Base-by-base conservation (phyloP, 2,329 filamentous ascomycete genomes). In the Aureobasidium lini region DNA sequence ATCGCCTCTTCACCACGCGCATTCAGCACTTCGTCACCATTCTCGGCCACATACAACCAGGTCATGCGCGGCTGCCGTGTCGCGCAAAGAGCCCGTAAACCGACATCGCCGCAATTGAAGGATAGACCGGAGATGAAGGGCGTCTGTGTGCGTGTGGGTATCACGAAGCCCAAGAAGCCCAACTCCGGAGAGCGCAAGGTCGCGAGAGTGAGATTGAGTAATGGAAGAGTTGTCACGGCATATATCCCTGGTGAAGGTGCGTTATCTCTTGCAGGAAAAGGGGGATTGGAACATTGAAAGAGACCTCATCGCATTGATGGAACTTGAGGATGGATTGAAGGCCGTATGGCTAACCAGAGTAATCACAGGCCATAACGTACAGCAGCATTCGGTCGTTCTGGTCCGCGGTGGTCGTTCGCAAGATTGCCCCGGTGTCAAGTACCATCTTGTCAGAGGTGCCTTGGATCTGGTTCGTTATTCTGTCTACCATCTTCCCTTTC, bases 381-480 rank as follows among this genome's bases (percentile, higher is more conserved):
- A 97, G 81, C 94, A 97, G 81, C 95, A 99, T 80, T 95, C 89
- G 68, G 94, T 99, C 48, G 94, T 99, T 59, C 80, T 97, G 65
- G 92, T 99, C n/a, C 82, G 94, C 65, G 94, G 94, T 61, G 94
- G 94, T 2, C 82, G 94, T 72, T 86, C 85, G 64, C 94, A 97
- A 82, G 94, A 99, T 85, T 99, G 94, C 78, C 94, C 94, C 62
- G 94, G 94, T 86, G 94, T 99, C 76, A 87, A 92, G 71, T 99
- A 99, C 73, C 90, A 95, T 75, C 78, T 96, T 69, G 89, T 99
- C 43, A 81, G 94, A 71, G 94, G 94, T 34, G 90, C 92, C 18
- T 78, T 96, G 75, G 94, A 99, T 83, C 75, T 99, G 84, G 92
- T 96, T 80, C 69, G 88, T 83, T 49, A 23, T 23, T 23, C 39